phyloP scores from a whole-genome alignment of 2,329 filamentous ascomycete genomes.

The Diaporthe citrichinensis region DNA sequence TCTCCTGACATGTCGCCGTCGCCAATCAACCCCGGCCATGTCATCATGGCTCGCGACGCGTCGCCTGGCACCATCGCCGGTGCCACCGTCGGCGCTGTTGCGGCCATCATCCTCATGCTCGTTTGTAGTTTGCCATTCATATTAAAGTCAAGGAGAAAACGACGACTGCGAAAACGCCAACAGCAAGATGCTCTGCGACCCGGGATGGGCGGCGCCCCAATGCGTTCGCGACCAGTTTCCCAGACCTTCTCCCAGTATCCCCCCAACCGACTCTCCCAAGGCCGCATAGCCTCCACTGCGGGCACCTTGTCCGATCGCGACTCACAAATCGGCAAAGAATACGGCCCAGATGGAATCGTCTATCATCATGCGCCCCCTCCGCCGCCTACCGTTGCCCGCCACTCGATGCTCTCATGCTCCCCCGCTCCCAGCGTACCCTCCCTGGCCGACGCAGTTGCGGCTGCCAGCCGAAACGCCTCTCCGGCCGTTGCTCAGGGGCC shows the following conservation, averaged over 20 bases:
- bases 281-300: slow-evolving; percentile 39
- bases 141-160: slow-evolving; percentile 48
- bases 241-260: slow-evolving; percentile 34
- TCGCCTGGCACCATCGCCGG: slow-evolving; percentile 51
- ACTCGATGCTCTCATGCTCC: slow-evolving; percentile 38
- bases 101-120: slow-evolving; percentile 49
- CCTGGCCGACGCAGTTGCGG: slow-evolving; percentile 29
- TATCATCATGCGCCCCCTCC: slow-evolving; percentile 40
- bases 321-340: slow-evolving; percentile 40
- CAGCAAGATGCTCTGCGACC: slow-evolving; percentile 44
- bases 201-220: slow-evolving; percentile 49
- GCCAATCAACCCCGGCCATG: slow-evolving; percentile 37
- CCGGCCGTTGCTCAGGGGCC: slow-evolving; percentile 37
- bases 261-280: slow-evolving; percentile 36
- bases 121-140: slow-evolving; percentile 52
- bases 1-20: slow-evolving; percentile 35
- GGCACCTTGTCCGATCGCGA: slow-evolving; percentile 40
- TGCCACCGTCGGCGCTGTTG: slow-evolving; percentile 51
- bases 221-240: slow-evolving; percentile 32
- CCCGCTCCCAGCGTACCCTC: slow-evolving; percentile 39
- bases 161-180: slow-evolving; percentile 39
- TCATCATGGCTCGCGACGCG: slow-evolving; percentile 39
- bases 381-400: slow-evolving; percentile 27
- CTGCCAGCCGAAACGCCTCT: slow-evolving; percentile 37
- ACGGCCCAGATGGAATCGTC: slow-evolving; percentile 40